These are phyloP conservation scores for Pyricularia sp. DNA, from an alignment of 2,329 filamentous ascomycete genomes.

Conservation along the genomic window DNA sequence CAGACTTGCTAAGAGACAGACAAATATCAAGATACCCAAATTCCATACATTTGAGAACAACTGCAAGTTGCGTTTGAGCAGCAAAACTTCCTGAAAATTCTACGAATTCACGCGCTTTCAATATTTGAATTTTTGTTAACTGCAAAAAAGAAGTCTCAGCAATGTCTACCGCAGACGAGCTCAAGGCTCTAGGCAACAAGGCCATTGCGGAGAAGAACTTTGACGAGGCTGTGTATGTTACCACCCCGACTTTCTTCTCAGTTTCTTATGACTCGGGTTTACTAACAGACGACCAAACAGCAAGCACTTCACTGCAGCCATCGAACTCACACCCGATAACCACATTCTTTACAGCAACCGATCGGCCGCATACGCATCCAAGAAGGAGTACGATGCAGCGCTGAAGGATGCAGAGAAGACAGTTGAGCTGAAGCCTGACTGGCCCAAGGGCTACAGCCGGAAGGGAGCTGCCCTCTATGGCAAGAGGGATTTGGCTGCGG, in stretches of 20 bases:
- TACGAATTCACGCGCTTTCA: neutral
- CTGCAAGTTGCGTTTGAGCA: neutral
- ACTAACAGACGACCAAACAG: constrained; percentile 29
- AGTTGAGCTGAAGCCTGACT: constrained; percentile 89
- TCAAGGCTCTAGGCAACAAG: constrained; percentile 97
- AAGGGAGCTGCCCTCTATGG: constrained; percentile 89
- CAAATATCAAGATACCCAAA: neutral
- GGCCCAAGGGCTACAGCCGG: constrained; percentile 91
- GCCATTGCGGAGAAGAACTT: constrained; percentile 98
- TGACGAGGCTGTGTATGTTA: constrained; percentile 77
- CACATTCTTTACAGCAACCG: constrained; percentile 98
- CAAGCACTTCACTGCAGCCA: constrained; percentile 88
- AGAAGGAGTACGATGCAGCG: constrained; percentile 75
- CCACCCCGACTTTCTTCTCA: neutral
- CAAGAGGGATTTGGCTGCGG: constrained; percentile 68
- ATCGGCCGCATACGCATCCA: constrained; percentile 76
- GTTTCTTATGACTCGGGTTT: neutral
- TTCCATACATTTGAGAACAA: neutral
- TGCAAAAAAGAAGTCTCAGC: too few relatives aligned
- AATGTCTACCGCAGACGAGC: constrained; percentile 56
- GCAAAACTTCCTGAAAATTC: neutral
- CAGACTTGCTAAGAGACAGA: neutral
- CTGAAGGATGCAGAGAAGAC: constrained; percentile 87
- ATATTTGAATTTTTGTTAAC: neutral
- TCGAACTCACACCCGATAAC: constrained; percentile 74